Conservation (phyloP, 306 rosid genomes). For the Trifolium dubium region DNA sequence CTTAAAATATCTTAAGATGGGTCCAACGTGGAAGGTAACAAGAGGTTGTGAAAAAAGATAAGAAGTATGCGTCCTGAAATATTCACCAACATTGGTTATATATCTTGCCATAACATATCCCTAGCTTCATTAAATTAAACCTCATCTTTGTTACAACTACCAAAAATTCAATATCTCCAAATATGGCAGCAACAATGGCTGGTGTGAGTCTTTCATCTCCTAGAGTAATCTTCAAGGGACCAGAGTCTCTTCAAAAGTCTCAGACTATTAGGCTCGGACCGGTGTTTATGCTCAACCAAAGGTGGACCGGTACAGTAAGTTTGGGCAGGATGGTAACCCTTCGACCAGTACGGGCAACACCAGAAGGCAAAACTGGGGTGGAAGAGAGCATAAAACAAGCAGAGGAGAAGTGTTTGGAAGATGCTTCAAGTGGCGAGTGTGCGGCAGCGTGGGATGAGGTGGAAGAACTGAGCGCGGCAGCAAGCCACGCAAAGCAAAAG, state of each 20-base stretch:
- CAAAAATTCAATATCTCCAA: neutral
- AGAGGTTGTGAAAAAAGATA: slow-evolving; percentile 53
- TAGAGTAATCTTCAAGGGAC: slow-evolving; percentile 44
- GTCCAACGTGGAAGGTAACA: slow-evolving; percentile 51
- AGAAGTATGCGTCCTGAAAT: slow-evolving; percentile 64
- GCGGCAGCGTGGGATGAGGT: slow-evolving; percentile 98
- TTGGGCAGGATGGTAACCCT: slow-evolving; percentile 34
- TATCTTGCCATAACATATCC: neutral
- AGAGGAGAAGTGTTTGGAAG: slow-evolving; percentile 67
- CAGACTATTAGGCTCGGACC: slow-evolving; percentile 37
- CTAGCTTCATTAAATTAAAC: neutral
- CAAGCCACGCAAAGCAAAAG: slow-evolving; percentile 81
- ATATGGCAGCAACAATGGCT: slow-evolving; percentile 75
- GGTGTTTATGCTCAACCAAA: slow-evolving; percentile 39
- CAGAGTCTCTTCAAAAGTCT: slow-evolving; percentile 48
- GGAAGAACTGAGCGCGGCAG: slow-evolving; percentile 98
- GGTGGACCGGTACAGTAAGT: slow-evolving; percentile 19
- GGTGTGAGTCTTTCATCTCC: slow-evolving; percentile 64
- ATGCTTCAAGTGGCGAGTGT: slow-evolving; percentile 77
- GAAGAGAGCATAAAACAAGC: slow-evolving; percentile 87
- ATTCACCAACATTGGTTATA: slow-evolving; percentile 32
- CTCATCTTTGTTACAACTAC: neutral
- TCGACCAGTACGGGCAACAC: slow-evolving; percentile 60
- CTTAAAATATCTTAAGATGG: slow-evolving; percentile 30
- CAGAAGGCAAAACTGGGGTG: slow-evolving; percentile 74